These are phyloP conservation scores for Microbotryum violaceum DNA, from an alignment of 1,284 basidiomycete species.

Conservation along the genomic window DNA sequence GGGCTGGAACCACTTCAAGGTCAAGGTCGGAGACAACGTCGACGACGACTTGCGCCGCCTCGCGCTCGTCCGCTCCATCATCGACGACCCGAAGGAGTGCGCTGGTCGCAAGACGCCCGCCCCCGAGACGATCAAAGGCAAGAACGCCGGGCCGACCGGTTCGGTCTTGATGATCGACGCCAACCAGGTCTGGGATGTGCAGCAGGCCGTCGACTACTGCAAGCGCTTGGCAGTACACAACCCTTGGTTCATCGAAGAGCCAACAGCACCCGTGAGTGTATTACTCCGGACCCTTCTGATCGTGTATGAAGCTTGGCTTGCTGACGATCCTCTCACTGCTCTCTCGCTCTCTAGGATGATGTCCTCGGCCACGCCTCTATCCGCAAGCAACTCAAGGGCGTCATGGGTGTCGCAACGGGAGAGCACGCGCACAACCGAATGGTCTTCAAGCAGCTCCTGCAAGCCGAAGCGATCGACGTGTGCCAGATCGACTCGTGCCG, in stretches of 20 bases:
- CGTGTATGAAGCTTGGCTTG: background rate
- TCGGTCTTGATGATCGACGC: slow-evolving; percentile 94
- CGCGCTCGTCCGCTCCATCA: slow-evolving; percentile 79
- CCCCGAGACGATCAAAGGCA: slow-evolving; percentile 51
- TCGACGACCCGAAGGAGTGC: slow-evolving; percentile 67
- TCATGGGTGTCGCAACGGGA: slow-evolving; percentile 80
- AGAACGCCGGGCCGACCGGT: slow-evolving; percentile 91
- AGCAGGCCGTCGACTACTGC: slow-evolving; percentile 85
- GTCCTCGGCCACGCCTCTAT: slow-evolving; percentile 72
- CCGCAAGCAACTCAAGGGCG: slow-evolving; percentile 69
- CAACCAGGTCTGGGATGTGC: slow-evolving; percentile 88
- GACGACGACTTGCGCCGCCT: slow-evolving; percentile 79
- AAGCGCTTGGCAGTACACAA: slow-evolving; percentile 68
- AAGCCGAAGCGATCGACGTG: slow-evolving; percentile 90
- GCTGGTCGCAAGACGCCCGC: slow-evolving; percentile 18
- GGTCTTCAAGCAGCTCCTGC: slow-evolving; percentile 93
- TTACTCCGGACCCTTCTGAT: background rate
- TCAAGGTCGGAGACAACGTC: slow-evolving; percentile 80
- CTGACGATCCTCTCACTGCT: background rate
- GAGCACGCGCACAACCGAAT: slow-evolving; percentile 90
- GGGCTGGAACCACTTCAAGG: slow-evolving; percentile 33
- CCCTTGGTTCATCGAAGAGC: slow-evolving; percentile 98
- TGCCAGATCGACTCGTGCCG: slow-evolving; percentile 92
- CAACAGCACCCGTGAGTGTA: slow-evolving; percentile 60
- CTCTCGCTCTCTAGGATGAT: slow-evolving; percentile 51